Conservation (phyloP, 495 filamentous ascomycete genomes). For the Bryoglossum gracile region DNA sequence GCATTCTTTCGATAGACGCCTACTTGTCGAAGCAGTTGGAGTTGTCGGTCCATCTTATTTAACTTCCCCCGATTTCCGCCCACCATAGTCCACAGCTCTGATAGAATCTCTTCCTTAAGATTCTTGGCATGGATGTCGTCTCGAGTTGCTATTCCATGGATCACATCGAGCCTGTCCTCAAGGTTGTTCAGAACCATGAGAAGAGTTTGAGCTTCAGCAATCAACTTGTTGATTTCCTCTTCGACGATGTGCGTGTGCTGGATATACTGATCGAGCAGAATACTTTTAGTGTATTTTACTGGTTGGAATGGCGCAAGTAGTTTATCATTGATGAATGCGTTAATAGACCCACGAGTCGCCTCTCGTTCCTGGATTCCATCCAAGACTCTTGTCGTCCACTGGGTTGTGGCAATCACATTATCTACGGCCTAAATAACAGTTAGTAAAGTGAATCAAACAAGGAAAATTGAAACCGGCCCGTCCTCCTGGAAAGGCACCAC, state of each 20-base stretch:
- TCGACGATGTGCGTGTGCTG: slow-evolving; percentile 56
- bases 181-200: slow-evolving; percentile 49
- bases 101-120: slow-evolving; percentile 51
- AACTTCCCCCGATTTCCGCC: slow-evolving; percentile 52
- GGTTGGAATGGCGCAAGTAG: slow-evolving; percentile 53
- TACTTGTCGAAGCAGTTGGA: slow-evolving; percentile 51
- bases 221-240: slow-evolving; percentile 54
- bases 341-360: slow-evolving; percentile 30
- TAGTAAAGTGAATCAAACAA: not conserved
- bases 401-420: slow-evolving; percentile 58
- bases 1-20: slow-evolving; percentile 52
- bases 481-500: too few relatives aligned
- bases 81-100: slow-evolving; percentile 60
- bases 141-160: slow-evolving; percentile 55
- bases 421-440: slow-evolving; percentile 45
- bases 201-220: slow-evolving; percentile 57
- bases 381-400: slow-evolving; percentile 52
- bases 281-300: slow-evolving; percentile 41
- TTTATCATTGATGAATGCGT: slow-evolving; percentile 34
- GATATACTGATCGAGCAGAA: slow-evolving; percentile 54
- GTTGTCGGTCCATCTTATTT: slow-evolving; percentile 48
- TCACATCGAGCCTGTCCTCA: slow-evolving; percentile 54
- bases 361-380: slow-evolving; percentile 36
- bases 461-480: not conserved
- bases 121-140: slow-evolving; percentile 36